Evolutionary conservation across 2,329 filamentous ascomycete species (phyloP).

Genomic region (Monosporascus sp.): DNA sequence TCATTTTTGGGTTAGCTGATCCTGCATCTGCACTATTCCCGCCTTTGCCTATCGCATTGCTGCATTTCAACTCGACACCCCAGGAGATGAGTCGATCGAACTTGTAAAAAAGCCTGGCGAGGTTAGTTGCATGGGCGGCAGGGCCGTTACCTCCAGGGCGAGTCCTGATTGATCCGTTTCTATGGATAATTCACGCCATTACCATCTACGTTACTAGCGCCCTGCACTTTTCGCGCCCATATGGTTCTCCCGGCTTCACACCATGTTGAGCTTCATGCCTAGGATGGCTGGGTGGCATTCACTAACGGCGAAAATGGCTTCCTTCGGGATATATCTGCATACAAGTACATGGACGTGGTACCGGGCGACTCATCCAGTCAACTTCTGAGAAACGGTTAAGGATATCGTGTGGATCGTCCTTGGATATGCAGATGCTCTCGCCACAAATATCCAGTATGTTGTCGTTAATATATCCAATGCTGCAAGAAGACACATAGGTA

Average conservation of each 20-base stretch:
- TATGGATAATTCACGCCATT: not conserved
- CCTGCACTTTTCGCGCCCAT: not conserved
- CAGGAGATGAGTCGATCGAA: slow-evolving; percentile 15
- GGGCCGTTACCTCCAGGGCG: slow-evolving; percentile 3
- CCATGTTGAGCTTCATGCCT: not conserved
- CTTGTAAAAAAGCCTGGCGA: slow-evolving; percentile 1
- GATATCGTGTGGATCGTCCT: too few relatives aligned
- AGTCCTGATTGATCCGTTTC: slow-evolving; percentile 3
- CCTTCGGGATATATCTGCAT: not conserved
- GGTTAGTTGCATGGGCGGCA: slow-evolving; percentile 5
- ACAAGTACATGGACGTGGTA: not conserved
- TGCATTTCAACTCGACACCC: slow-evolving; percentile 20
- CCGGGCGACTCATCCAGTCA: not conserved
- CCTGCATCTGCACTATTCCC: slow-evolving; percentile 16
- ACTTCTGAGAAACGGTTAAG: too few relatives aligned
- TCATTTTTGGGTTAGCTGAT: slow-evolving; percentile 10
- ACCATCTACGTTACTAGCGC: not conserved
- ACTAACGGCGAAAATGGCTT: not conserved
- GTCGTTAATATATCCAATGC: too few relatives aligned
- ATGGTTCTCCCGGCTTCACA: not conserved
- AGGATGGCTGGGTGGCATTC: not conserved
- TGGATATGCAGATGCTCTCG: too few relatives aligned
- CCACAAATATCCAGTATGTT: too few relatives aligned
- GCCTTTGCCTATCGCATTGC: slow-evolving; percentile 14
- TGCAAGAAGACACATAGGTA: too few relatives aligned